Base-by-base conservation (phyloP, 768 basidiomycete species). In the Suillus alpinus region DNA sequence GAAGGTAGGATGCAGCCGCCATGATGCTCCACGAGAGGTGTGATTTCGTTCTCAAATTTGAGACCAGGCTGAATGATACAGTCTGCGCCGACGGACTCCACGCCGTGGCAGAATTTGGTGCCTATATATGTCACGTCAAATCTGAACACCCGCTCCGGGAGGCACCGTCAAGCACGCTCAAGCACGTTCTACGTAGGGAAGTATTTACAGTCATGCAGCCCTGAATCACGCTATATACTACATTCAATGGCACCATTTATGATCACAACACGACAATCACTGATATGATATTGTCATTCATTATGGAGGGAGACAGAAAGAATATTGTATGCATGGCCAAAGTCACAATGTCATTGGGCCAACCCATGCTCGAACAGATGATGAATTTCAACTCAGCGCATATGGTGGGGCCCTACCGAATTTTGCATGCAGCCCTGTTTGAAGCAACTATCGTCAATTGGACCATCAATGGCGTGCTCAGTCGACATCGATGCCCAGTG, bases 401-500 rank as follows among this genome's bases (percentile, higher is more conserved):
- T 44, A n/a, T 23, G 7, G 9, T 36, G 36, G 36, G 2, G 10
- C 7, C 36, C 8, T 7, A 6, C 36, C 36, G 9, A 36, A 36
- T 36, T 3, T 26, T 26, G 26, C 20, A 12, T 49, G 8, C 26
- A 29, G 3, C 7, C 29, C 8, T 18, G 47, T 29, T n/a, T 50
- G 29, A 31, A 26, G 44, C 10, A 50, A 20, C 26, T 32, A 41
- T 50, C 65, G 65, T 63, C 65, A 65, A 20, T 49, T 14, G n/a
- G 2, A 31, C n/a, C 29, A 32, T 14, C 39, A 49, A 65, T 65
- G 41, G 57, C 65, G 65, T 65, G 65, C 65, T 65, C 57, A 57
- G 37, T 61, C 59, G 59, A 56, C 62, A 63, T 62, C 6, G 12
- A 31, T 16, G 23, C 34, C 13, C 9, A 32, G n/a, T 47, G 18